Evolutionary conservation across 2,329 filamentous ascomycete species (phyloP).

Genomic region (Clonostachys solani): DNA sequence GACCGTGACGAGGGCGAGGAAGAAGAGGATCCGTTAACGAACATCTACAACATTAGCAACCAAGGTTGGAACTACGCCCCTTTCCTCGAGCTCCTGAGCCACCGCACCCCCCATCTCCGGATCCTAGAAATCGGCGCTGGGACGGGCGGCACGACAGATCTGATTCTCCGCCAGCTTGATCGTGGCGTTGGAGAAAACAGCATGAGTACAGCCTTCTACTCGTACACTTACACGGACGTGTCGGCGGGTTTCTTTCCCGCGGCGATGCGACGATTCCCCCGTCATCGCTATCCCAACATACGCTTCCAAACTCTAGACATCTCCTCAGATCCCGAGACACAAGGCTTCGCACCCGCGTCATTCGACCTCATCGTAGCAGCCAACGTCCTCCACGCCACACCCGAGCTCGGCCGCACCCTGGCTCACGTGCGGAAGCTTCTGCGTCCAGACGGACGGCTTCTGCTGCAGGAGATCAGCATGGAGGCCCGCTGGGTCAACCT

Average conservation of each 20-base stretch:
- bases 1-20: too few species aligned
- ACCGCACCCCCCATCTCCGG: slow-evolving; percentile 3
- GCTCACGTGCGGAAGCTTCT: slow-evolving; percentile 13
- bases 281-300: slow-evolving; percentile 4
- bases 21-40: too few species aligned
- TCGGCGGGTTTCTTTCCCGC: slow-evolving; percentile 18
- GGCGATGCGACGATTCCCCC: slow-evolving; percentile 4
- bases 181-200: background rate
- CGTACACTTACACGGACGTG: slow-evolving; percentile 22
- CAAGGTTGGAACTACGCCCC: too few species aligned
- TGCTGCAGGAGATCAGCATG: slow-evolving; percentile 4
- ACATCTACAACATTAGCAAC: too few species aligned
- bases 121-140: slow-evolving; percentile 19
- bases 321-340: slow-evolving; percentile 14
- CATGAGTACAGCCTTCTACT: background rate
- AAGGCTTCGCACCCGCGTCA: slow-evolving; percentile 15
- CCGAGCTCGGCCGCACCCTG: slow-evolving; percentile 11
- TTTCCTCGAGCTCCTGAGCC: too few species aligned
- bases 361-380: slow-evolving; percentile 22
- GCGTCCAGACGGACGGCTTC: slow-evolving; percentile 11
- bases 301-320: slow-evolving; percentile 22
- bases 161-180: background rate
- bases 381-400: slow-evolving; percentile 21
- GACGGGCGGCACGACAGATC: slow-evolving; percentile 25
- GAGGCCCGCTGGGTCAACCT: background rate